A percentile compares a stretch with the other conserved stretches of the same genome.
Evolutionary conservation across 805 yeast species (phyloP).

Genomic region (Isabelozyma rhagii): DNA sequence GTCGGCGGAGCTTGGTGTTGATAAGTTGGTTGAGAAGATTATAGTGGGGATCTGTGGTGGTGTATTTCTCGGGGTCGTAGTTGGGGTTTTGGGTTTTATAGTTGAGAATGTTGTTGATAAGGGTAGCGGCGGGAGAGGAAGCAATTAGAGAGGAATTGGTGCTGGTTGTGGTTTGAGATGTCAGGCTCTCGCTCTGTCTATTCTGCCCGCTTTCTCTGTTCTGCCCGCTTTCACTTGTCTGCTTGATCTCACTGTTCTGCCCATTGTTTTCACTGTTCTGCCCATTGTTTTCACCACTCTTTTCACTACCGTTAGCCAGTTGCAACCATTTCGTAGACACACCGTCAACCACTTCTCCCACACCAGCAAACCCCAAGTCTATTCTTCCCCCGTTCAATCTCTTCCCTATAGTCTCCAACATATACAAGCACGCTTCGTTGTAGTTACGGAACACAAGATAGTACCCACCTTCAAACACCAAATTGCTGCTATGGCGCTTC

Average conservation of each 20-base stretch:
- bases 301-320: no score
- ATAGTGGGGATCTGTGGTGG: conserved; percentile 10
- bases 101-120: background rate
- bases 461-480: conserved; percentile 47
- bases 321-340: no score
- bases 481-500: conserved; percentile 44
- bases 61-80: background rate
- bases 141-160: no score
- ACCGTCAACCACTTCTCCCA: conserved; percentile 10
- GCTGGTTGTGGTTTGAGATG: no score
- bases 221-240: no score
- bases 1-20: conserved; percentile 15
- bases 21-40: conserved; percentile 11
- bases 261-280: no score
- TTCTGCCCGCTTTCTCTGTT: no score
- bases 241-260: no score
- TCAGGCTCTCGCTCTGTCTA: no score
- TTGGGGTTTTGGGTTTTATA: background rate
- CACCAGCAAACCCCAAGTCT: conserved; percentile 43
- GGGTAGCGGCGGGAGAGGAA: background rate
- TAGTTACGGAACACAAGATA: conserved; percentile 49
- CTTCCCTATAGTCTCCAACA: conserved; percentile 46
- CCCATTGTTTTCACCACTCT: no score
- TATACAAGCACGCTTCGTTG: conserved; percentile 50
- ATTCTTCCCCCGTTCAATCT: conserved; percentile 50